These are phyloP conservation scores for Tricholomella constricta DNA, from an alignment of 768 basidiomycete species.

Conservation along the genomic window DNA sequence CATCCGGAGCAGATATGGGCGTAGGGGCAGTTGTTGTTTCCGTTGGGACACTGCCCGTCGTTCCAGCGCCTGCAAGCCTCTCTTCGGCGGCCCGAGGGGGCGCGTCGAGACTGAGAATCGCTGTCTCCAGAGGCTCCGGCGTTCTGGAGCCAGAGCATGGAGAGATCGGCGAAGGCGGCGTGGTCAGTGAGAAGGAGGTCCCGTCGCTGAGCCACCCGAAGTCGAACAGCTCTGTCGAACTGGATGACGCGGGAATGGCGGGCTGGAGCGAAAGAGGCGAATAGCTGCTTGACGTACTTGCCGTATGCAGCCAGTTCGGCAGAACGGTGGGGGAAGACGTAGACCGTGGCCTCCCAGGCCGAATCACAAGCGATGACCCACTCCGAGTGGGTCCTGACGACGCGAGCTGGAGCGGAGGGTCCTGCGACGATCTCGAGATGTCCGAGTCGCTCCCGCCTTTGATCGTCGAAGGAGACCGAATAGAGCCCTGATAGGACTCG, in stretches of 20 bases:
- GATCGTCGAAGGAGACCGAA: constrained; percentile 10
- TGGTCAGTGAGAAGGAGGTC: constrained; percentile 15
- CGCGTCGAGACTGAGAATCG: not conserved
- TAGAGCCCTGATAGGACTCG: constrained; percentile 22
- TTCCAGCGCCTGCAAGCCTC: constrained; percentile 19
- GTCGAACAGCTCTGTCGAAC: constrained; percentile 24
- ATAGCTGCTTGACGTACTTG: constrained; percentile 20
- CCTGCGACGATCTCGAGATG: constrained; percentile 3
- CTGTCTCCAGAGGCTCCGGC: not conserved
- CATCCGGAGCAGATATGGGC: constrained; percentile 20
- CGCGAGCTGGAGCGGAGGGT: constrained; percentile 2
- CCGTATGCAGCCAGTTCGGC: constrained; percentile 24
- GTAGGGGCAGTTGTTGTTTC: constrained; percentile 13
- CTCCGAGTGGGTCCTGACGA: constrained; percentile 16
- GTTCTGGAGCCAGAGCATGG: constrained; percentile 15
- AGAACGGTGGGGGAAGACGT: no score
- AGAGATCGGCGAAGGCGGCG: constrained; percentile 14
- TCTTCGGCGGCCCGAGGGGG: not conserved
- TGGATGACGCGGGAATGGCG: constrained; percentile 24
- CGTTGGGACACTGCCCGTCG: constrained; percentile 15
- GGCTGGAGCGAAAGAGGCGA: constrained; percentile 4
- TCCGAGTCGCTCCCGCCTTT: not conserved
- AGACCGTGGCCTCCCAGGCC: no score
- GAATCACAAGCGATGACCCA: constrained; percentile 25
- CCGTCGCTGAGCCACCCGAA: constrained; percentile 3